Conservation (phyloP, 805 yeast genomes). For the Phaffomyces thermotolerans region DNA sequence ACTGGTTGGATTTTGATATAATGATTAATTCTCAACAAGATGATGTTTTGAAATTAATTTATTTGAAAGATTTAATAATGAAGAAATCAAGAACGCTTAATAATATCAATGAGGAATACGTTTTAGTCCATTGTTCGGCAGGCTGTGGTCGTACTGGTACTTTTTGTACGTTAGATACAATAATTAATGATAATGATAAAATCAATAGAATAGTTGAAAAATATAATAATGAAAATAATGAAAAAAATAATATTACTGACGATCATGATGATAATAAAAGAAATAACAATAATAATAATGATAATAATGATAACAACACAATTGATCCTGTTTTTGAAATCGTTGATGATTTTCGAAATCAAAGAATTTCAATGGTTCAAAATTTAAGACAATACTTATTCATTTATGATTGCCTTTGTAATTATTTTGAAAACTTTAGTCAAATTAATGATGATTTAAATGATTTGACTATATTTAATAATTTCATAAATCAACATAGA, state of each 20-base stretch:
- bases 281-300: not conserved
- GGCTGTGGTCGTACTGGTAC: conserved; percentile 98
- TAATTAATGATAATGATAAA: conserved; percentile 28
- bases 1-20: conserved; percentile 83
- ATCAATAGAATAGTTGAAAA: too few species aligned
- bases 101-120: conserved; percentile 18
- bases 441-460: conserved; percentile 4
- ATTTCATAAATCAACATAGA: not conserved
- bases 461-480: conserved; percentile 5
- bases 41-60: conserved; percentile 49
- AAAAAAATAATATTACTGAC: not conserved
- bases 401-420: conserved; percentile 54
- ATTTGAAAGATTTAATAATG: conserved; percentile 38
- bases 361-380: conserved; percentile 80
- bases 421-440: conserved; percentile 1
- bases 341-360: conserved; percentile 61
- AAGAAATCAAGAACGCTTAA: conserved; percentile 11
- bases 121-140: conserved; percentile 87
- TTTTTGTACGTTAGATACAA: conserved; percentile 63
- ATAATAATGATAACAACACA: conserved; percentile 27
- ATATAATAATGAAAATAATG: not conserved
- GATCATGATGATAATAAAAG: not conserved
- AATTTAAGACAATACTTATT: conserved; percentile 65
- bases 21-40: conserved; percentile 37
- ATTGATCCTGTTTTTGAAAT: conserved; percentile 44